Conservation (phyloP, 2,329 filamentous ascomycete species). For the Penicillium sp. region DNA sequence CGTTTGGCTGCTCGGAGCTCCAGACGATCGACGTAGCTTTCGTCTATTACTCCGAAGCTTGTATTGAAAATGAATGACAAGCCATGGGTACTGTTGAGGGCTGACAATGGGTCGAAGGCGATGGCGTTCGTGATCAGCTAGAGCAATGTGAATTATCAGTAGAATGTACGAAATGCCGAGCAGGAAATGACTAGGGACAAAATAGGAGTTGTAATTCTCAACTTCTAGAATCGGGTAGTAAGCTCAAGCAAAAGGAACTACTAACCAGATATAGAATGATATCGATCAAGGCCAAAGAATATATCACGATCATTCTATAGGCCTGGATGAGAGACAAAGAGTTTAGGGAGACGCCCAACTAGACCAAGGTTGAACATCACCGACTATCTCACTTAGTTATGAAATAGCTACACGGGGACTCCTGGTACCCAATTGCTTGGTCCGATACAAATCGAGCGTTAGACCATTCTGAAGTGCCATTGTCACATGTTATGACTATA, state of each 20-base stretch:
- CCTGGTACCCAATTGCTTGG: background rate
- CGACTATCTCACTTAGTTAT: background rate
- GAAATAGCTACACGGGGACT: background rate
- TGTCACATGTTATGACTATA: no score
- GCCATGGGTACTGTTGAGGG: background rate
- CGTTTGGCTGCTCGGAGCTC: background rate
- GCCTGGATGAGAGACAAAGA: no score
- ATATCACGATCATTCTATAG: background rate
- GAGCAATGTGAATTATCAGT: background rate
- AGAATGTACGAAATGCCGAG: no score
- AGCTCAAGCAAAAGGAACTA: no score
- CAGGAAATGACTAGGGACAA: background rate
- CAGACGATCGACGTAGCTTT: background rate
- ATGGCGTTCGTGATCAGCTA: background rate
- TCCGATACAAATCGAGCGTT: no score
- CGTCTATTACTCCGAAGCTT: background rate
- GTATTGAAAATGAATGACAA: background rate
- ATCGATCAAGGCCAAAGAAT: background rate
- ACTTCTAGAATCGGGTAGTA: background rate
- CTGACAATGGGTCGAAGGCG: background rate
- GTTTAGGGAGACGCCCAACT: background rate
- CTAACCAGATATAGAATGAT: background rate
- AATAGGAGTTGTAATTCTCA: background rate
- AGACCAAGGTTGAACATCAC: background rate
- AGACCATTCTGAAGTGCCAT: no score